These are phyloP conservation scores for Yamadazyma phyllophila DNA, from an alignment of 805 yeast species.

Conservation along the genomic window DNA sequence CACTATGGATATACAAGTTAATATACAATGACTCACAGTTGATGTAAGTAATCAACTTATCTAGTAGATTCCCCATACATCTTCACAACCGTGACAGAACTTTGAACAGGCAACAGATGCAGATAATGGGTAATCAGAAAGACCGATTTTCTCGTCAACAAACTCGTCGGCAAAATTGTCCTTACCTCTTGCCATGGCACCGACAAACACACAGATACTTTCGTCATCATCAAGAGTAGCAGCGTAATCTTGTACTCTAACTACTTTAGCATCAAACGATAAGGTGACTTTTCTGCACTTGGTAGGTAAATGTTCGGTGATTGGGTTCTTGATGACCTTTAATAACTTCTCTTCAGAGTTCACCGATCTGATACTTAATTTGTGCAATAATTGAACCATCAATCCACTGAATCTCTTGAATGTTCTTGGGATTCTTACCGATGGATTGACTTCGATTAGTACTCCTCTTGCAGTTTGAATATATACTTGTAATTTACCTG, in stretches of 20 bases:
- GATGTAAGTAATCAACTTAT: not conserved
- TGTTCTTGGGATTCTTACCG: slow-evolving; percentile 96
- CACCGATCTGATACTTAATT: slow-evolving; percentile 88
- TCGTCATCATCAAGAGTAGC: slow-evolving; percentile 78
- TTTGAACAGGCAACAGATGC: slow-evolving; percentile 98
- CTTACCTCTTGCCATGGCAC: slow-evolving; percentile 98
- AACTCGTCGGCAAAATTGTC: slow-evolving; percentile 96
- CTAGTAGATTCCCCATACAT: slow-evolving; percentile 82
- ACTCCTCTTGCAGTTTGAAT: slow-evolving; percentile 95
- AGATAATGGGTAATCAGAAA: slow-evolving; percentile 90
- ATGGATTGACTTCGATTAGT: slow-evolving; percentile 91
- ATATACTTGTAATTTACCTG: slow-evolving; percentile 94
- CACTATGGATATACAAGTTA: slow-evolving; percentile 6
- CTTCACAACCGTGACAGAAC: slow-evolving; percentile 98
- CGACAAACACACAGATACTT: slow-evolving; percentile 96
- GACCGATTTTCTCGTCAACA: slow-evolving; percentile 94
- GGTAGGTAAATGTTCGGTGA: slow-evolving; percentile 93
- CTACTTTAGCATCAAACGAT: slow-evolving; percentile 87
- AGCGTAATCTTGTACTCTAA: slow-evolving; percentile 86
- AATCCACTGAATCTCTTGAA: slow-evolving; percentile 96
- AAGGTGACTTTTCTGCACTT: slow-evolving; percentile 92
- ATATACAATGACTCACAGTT: slow-evolving; percentile 1
- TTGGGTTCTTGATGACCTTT: slow-evolving; percentile 94
- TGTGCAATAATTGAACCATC: slow-evolving; percentile 95
- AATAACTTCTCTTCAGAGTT: slow-evolving; percentile 92